These are phyloP conservation scores for Penicillium freii DNA, from an alignment of 2,329 filamentous ascomycete species.

Conservation along the genomic window DNA sequence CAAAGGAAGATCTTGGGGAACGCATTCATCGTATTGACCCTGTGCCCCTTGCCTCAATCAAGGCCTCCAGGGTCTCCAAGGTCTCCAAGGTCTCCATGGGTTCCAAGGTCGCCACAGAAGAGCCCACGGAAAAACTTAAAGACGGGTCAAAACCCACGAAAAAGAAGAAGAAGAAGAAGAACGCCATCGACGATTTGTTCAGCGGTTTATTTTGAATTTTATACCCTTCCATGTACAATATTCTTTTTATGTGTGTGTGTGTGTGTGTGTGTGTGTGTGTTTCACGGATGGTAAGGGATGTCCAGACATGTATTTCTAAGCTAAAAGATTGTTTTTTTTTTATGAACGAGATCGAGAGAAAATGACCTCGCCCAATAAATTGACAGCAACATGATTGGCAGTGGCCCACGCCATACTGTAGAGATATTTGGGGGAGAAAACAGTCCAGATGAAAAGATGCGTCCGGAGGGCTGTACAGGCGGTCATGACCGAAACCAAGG, in stretches of 20 bases:
- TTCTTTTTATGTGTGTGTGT: neutral
- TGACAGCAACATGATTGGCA: conserved; percentile 74
- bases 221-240: neutral
- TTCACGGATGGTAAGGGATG: neutral
- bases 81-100: neutral
- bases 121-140: neutral
- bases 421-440: conserved; percentile 95
- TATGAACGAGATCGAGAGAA: conserved; percentile 9
- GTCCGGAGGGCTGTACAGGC: conserved; percentile 81
- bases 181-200: conserved; percentile 75
- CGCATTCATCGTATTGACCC: conserved; percentile 22
- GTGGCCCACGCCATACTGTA: conserved; percentile 88
- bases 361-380: conserved; percentile 57
- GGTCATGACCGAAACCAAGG: conserved; percentile 74
- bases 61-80: neutral
- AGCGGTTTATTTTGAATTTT: conserved; percentile 50
- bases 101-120: neutral
- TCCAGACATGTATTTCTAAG: neutral
- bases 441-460: conserved; percentile 97
- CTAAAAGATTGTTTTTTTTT: neutral
- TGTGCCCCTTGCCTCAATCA: neutral
- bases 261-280: neutral
- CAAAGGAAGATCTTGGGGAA: conserved; percentile 27
- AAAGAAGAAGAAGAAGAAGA: conserved; percentile 56
- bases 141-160: conserved; percentile 35